These are phyloP conservation scores for Ricinus communis DNA, from an alignment of 345 rosid species.

Conservation along the genomic window DNA sequence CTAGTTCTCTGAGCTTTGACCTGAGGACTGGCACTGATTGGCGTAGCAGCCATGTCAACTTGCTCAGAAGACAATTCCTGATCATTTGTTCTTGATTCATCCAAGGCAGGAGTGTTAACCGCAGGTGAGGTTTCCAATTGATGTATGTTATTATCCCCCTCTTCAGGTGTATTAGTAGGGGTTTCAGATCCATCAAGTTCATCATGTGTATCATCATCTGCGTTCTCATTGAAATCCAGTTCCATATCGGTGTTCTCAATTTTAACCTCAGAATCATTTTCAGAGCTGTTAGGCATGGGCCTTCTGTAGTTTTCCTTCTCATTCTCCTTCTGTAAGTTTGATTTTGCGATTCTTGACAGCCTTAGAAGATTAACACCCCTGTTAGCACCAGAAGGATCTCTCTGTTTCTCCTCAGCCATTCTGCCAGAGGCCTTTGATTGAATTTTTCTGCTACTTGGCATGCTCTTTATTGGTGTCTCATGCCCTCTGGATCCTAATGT, in stretches of 20 bases:
- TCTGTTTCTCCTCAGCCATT: constrained; percentile 63
- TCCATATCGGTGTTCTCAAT: constrained; percentile 97
- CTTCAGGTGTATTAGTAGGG: constrained; percentile 42
- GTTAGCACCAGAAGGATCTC: constrained; percentile 53
- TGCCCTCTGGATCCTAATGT: constrained; percentile 45
- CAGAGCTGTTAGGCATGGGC: constrained; percentile 65
- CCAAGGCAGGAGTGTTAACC: constrained; percentile 40
- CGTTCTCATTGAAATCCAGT: constrained; percentile 87
- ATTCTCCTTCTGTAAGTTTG: constrained; percentile 87
- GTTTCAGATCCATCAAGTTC: constrained; percentile 67
- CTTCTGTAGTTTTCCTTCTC: constrained; percentile 97
- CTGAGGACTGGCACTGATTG: constrained; percentile 67
- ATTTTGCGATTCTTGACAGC: constrained; percentile 89
- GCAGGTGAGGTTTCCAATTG: constrained; percentile 38
- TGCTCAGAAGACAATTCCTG: constrained; percentile 57
- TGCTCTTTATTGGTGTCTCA: constrained; percentile 68
- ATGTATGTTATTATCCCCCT: constrained; percentile 36
- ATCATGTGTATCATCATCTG: constrained; percentile 73
- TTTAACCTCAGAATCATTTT: constrained; percentile 85
- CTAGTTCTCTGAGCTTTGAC: constrained; percentile 55
- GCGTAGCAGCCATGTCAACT: constrained; percentile 56
- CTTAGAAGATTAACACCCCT: constrained; percentile 82
- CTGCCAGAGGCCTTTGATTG: constrained; percentile 57
- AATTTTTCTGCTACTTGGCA: constrained; percentile 53
- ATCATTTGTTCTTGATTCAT: constrained; percentile 49